Evolutionary conservation across 1,139 yeast species (phyloP).

Genomic region (Kodamaea plutei): DNA sequence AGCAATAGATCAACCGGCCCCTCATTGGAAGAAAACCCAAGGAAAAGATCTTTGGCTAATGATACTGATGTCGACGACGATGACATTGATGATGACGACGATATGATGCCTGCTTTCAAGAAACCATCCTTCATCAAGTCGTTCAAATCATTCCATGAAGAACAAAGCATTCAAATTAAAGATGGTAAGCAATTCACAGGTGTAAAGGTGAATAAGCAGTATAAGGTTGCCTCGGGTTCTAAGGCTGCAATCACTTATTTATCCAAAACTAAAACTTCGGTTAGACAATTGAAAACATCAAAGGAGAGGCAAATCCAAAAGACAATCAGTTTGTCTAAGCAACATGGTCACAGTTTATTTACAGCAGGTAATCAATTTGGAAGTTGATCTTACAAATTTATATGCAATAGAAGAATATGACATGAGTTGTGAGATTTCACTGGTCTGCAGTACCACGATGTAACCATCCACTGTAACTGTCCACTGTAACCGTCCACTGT

Average conservation of each 20-base stretch:
- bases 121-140: slow-evolving; percentile 48
- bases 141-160: slow-evolving; percentile 37
- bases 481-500: no score
- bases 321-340: slow-evolving; percentile 20
- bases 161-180: slow-evolving; percentile 32
- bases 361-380: slow-evolving; percentile 22
- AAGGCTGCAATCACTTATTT: slow-evolving; percentile 58
- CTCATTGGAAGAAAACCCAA: slow-evolving; percentile 9
- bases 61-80: slow-evolving; percentile 14
- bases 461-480: no score
- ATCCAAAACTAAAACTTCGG: slow-evolving; percentile 29
- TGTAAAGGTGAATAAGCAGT: slow-evolving; percentile 53
- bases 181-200: slow-evolving; percentile 46
- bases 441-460: no score
- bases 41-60: slow-evolving; percentile 15
- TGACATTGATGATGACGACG: slow-evolving; percentile 33
- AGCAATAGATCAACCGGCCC: slow-evolving; percentile 19
- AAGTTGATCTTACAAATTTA: no score
- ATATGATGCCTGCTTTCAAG: slow-evolving; percentile 35
- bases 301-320: slow-evolving; percentile 29
- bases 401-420: no score
- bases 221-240: slow-evolving; percentile 54
- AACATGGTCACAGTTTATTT: slow-evolving; percentile 15
- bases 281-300: slow-evolving; percentile 21
- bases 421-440: no score